A percentile compares a stretch with the other conserved stretches of the same genome.
Evolutionary conservation across 2,329 filamentous ascomycete genomes (phyloP).

Genomic region (Hymenoscyphus scutula): DNA sequence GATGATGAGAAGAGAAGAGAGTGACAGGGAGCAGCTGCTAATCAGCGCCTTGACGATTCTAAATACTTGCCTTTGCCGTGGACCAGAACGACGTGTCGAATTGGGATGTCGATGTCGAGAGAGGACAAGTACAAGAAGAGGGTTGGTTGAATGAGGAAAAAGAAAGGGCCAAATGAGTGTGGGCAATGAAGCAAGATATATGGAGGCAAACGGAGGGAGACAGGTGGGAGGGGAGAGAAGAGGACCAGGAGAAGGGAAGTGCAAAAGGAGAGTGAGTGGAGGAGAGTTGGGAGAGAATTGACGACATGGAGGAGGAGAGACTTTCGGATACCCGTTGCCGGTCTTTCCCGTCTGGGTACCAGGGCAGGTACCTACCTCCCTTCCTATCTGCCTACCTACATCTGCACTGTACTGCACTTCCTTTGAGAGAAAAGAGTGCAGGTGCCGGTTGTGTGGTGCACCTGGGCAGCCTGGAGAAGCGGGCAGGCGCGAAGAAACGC

Average conservation of each 20-base stretch:
- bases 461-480: background rate
- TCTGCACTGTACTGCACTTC: background rate
- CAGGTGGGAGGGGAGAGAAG: background rate
- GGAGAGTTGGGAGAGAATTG: background rate
- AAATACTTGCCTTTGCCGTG: constrained; percentile 13
- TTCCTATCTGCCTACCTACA: too few relatives aligned
- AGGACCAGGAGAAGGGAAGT: background rate
- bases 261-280: background rate
- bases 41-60: constrained; percentile 13
- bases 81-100: constrained; percentile 21
- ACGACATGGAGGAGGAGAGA: background rate
- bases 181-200: constrained; percentile 12
- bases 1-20: constrained; percentile 13
- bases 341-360: background rate
- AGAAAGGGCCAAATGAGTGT: constrained; percentile 13
- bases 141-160: constrained; percentile 8
- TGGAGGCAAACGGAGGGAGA: background rate
- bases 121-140: constrained; percentile 4
- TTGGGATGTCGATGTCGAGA: constrained; percentile 13
- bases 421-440: background rate
- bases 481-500: background rate
- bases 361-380: too few relatives aligned
- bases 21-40: constrained; percentile 15
- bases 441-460: background rate
- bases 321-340: constrained; percentile 1